Conservation (phyloP, 1,139 yeast genomes). For the Meyerozyma elateridarum region DNA sequence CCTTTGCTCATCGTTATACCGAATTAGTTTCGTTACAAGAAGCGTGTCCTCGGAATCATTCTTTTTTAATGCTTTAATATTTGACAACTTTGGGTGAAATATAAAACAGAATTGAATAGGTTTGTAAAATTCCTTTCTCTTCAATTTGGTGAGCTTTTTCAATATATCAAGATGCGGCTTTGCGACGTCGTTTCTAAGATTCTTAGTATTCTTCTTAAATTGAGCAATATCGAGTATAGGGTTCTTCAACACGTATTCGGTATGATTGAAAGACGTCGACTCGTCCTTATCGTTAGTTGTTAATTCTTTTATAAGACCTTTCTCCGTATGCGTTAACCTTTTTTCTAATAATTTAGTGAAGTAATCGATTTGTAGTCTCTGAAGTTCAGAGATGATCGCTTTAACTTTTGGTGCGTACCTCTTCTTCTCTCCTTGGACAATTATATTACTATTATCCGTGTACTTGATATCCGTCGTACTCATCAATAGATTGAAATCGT, state of each 20-base stretch:
- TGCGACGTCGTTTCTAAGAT: neutral
- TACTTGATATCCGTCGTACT: constrained; percentile 13
- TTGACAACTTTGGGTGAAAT: constrained; percentile 14
- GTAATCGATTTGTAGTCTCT: constrained; percentile 11
- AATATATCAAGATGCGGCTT: constrained; percentile 10
- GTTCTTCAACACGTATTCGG: constrained; percentile 10
- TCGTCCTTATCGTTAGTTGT: too few species aligned
- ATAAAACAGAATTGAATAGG: constrained; percentile 28
- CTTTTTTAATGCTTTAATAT: constrained; percentile 11
- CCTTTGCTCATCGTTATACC: constrained; percentile 16
- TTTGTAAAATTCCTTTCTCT: constrained; percentile 20
- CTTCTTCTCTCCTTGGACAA: constrained; percentile 9
- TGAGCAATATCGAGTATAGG: constrained; percentile 8
- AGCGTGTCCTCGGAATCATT: constrained; percentile 7
- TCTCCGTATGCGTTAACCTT: constrained; percentile 2
- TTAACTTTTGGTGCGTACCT: constrained; percentile 14
- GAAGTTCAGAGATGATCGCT: constrained; percentile 12
- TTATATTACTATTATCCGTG: constrained; percentile 7
- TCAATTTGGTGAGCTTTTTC: constrained; percentile 14
- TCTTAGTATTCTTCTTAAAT: constrained; percentile 5
- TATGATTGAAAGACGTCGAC: constrained; percentile 12
- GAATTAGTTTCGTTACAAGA: constrained; percentile 18
- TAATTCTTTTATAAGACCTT: too few species aligned
- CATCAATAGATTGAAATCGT: constrained; percentile 18
- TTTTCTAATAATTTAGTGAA: constrained; percentile 9